phyloP scores from a whole-genome alignment of 139 green algal species.

The Micractinium conductrix region DNA sequence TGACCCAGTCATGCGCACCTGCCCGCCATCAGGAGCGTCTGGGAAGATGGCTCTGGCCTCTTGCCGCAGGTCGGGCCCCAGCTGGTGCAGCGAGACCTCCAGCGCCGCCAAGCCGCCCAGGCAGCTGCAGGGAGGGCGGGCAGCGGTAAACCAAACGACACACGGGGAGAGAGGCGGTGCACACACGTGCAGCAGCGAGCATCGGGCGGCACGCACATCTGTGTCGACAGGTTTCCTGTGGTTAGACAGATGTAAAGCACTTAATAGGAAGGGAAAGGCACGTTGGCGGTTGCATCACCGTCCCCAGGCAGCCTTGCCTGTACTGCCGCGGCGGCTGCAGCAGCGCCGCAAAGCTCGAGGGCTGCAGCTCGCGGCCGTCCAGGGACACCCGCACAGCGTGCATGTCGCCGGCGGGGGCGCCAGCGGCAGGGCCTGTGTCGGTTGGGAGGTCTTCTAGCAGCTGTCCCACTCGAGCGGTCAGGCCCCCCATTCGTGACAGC shows the following conservation, averaged over 20 bases:
- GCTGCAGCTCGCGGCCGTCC: constrained; percentile 22
- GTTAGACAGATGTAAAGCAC: too few relatives aligned
- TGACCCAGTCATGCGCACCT: too few relatives aligned
- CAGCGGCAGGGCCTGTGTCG: background rate
- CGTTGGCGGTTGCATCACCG: too few relatives aligned
- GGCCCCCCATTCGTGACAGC: constrained; percentile 36
- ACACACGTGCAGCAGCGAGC: background rate
- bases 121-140: constrained; percentile 6
- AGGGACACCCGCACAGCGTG: constrained; percentile 22
- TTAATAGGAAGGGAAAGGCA: too few relatives aligned
- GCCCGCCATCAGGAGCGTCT: background rate
- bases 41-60: constrained; percentile 48
- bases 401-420: background rate
- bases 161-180: background rate
- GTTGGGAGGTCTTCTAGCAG: constrained; percentile 39
- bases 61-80: constrained; percentile 28
- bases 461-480: constrained; percentile 46
- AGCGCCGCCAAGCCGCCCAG: constrained; percentile 14
- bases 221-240: too few relatives aligned
- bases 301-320: background rate
- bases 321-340: constrained; percentile 19
- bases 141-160: background rate
- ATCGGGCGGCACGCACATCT: background rate
- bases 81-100: constrained; percentile 48
- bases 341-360: background rate